A percentile compares a stretch with the other conserved stretches of the same genome.
phyloP scores from a whole-genome alignment of 2,329 filamentous ascomycete genomes.

The Mycosphaerella arachidis region DNA sequence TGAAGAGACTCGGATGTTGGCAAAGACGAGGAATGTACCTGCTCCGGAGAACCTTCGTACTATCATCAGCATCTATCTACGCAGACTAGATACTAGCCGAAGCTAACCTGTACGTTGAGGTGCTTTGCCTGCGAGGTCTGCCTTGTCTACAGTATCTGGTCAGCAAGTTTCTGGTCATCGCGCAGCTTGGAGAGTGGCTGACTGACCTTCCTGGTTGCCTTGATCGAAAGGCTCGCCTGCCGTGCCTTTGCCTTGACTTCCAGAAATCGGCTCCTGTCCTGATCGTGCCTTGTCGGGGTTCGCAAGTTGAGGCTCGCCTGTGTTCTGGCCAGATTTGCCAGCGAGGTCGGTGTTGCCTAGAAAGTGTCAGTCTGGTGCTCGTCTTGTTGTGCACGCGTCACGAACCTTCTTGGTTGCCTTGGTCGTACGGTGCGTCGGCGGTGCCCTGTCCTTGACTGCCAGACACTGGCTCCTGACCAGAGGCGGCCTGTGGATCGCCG shows the following conservation, averaged over 20 bases:
- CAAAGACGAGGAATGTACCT: neutral
- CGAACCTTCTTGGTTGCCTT: slow-evolving; percentile 63
- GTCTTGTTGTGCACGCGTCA: neutral
- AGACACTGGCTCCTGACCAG: slow-evolving; percentile 46
- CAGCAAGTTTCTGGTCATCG: neutral
- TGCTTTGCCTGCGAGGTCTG: slow-evolving; percentile 17
- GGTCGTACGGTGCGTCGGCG: slow-evolving; percentile 69
- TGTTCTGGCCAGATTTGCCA: slow-evolving; percentile 17
- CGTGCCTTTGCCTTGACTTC: slow-evolving; percentile 62
- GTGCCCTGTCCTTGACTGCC: slow-evolving; percentile 64
- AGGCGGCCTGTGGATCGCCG: slow-evolving; percentile 15
- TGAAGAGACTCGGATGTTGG: neutral
- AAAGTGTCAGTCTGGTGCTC: neutral
- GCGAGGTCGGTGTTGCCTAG: slow-evolving; percentile 11
- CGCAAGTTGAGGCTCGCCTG: slow-evolving; percentile 7
- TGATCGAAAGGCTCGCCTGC: slow-evolving; percentile 71
- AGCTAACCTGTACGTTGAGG: slow-evolving; percentile 17
- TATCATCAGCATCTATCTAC: neutral
- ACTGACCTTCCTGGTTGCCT: slow-evolving; percentile 63
- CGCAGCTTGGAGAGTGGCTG: neutral
- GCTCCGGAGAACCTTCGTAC: slow-evolving; percentile 2
- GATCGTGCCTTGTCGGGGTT: neutral
- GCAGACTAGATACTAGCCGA: neutral
- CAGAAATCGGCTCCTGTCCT: slow-evolving; percentile 64
- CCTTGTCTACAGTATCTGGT: slow-evolving; percentile 4